Evolutionary conservation across 306 rosid species (phyloP), one percentile per base, ranked within the genome.

Genomic region (Ormosia semicastrata): DNA sequence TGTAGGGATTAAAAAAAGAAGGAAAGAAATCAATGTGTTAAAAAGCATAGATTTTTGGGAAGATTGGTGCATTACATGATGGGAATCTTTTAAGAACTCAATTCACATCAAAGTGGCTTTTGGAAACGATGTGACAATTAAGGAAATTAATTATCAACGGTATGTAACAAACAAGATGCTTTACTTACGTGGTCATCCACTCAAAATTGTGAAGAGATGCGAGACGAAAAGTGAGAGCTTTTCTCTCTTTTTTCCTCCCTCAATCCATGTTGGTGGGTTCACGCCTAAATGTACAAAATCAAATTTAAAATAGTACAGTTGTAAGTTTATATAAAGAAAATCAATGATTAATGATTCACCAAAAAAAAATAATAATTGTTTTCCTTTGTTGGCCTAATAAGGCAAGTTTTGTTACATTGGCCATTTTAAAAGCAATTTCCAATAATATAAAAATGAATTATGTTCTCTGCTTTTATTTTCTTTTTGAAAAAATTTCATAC

Each of bases 81-180:
- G 49, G 10, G 12, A n/a, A 39, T 75, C 18, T 13, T 58, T 74
- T 44, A 32, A 30, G 10, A 62, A 46, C 60, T 29, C 8, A 32
- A 75, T 43, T 2, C 7, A 40, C 40, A 30, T 62, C 32, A 60
- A 56, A n/a, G 67, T 24, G 17, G 71, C 71, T 62, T 76, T 46
- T 46, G 62, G 47, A 75, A 29, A 32, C 9, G 60, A 60, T 14
- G 69, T 75, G 58, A 75, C 79, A 14, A 76, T 46, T 13, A 43
- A 43, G 33, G 43, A 75, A 75, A 75, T 58, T 59, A 56, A 78
- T n/a, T 54, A 78, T 46, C 59, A 69, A 69, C 70, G 57, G 76
- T 30, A 30, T 68, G n/a, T 8, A 56, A 67, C 76, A 17, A 68
- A 78, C 59, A 6, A 29, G 44, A 14, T 79, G 64, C 77, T 15